These are phyloP conservation scores for Cairneyella variabilis DNA, from an alignment of 495 filamentous ascomycete genomes.

Conservation along the genomic window DNA sequence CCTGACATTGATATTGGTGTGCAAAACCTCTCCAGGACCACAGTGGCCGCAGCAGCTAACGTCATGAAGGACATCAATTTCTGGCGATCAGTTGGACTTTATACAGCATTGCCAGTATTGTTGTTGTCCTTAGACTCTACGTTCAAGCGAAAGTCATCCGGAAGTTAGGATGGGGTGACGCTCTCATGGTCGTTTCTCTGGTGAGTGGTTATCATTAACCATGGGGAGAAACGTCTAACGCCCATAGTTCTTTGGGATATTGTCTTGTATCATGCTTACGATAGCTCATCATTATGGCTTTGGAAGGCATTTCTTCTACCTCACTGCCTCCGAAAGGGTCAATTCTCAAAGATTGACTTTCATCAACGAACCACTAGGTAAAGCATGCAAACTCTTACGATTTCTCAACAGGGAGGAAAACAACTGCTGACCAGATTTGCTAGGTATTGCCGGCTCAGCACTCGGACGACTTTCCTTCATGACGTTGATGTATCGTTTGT, in stretches of 20 bases:
- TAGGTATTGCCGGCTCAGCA: neutral
- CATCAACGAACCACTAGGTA: neutral
- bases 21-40: neutral
- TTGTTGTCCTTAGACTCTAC: neutral
- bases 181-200: neutral
- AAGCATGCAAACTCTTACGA: neutral
- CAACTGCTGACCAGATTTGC: neutral
- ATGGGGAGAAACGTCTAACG: neutral
- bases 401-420: neutral
- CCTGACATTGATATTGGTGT: neutral
- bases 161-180: conserved; percentile 1
- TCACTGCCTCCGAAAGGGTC: neutral
- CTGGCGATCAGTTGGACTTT: neutral
- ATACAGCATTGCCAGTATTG: neutral
- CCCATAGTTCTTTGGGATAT: neutral
- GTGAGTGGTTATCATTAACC: neutral
- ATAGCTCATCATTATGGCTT: neutral
- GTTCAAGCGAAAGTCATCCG: neutral
- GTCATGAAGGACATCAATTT: neutral
- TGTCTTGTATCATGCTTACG: neutral
- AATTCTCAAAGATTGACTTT: neutral
- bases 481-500: neutral
- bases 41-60: neutral
- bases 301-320: neutral
- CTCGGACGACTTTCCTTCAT: neutral